phyloP scores from a whole-genome alignment of 345 rosid species.

The Firmiana major region DNA sequence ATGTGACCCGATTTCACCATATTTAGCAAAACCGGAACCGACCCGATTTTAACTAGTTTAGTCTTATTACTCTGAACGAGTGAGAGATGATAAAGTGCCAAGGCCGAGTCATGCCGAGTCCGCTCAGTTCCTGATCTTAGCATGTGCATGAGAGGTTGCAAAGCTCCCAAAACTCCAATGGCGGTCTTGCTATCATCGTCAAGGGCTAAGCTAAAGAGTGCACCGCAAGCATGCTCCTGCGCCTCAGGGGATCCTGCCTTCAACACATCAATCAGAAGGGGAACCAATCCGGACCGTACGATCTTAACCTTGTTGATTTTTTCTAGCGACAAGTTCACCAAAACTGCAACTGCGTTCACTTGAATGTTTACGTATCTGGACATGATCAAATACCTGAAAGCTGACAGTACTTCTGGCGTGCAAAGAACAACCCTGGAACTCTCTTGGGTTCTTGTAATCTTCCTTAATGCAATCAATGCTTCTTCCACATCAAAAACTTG shows the following conservation, averaged over 20 bases:
- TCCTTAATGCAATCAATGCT: conserved; percentile 48
- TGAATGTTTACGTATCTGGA: conserved; percentile 63
- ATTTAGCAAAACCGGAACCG: conserved; percentile 47
- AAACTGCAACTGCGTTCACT: conserved; percentile 64
- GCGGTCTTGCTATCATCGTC: conserved; percentile 81
- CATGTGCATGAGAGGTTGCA: conserved; percentile 66
- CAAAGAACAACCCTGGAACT: conserved; percentile 49
- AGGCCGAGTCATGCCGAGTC: conserved; percentile 71
- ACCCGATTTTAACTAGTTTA: conserved; percentile 62
- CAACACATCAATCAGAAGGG: conserved; percentile 56
- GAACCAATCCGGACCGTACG: conserved; percentile 82
- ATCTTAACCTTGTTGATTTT: conserved; percentile 69
- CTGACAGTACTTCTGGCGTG: conserved; percentile 45
- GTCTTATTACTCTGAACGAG: conserved; percentile 61
- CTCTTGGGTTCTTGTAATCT: conserved; percentile 50
- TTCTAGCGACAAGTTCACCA: conserved; percentile 75
- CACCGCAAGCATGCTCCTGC: conserved; percentile 78
- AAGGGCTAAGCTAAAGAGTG: conserved; percentile 70
- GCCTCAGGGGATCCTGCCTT: conserved; percentile 70
- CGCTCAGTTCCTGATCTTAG: conserved; percentile 54
- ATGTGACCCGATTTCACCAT: conserved; percentile 58
- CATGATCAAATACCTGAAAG: conserved; percentile 39
- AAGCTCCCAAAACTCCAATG: conserved; percentile 80
- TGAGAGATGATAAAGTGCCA: conserved; percentile 81
- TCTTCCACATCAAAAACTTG: conserved; percentile 57